Base-by-base conservation (phyloP, 2,329 filamentous ascomycete genomes). In the Diaporthe longicolla region DNA sequence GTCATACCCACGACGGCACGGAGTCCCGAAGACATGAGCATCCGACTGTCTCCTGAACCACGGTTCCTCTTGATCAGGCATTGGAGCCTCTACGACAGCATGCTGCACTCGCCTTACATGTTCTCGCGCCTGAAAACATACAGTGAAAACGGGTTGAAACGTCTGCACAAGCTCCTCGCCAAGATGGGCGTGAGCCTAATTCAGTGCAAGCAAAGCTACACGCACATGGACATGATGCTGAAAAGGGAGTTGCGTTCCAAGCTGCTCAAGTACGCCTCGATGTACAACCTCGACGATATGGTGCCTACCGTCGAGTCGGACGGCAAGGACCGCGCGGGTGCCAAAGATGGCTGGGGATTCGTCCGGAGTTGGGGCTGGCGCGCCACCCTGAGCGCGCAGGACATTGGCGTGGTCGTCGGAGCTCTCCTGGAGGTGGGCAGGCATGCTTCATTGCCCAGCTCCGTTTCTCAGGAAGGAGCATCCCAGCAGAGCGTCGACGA, bases 351-450 rank as follows among this genome's bases (percentile, higher is more conserved):
- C 15, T 98, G 96, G 96, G 96, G 97, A 0, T 99, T 98, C 80
- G 96, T 98, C 24, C 90, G 95, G 74, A 97, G 95, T 81, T 99
- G 97, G 97, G 97, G 97, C 15, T 99, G 95, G 95, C 93, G 95
- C 81, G 96, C 95, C 0, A 98, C 96, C 66, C 87, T 98, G 35
- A 97, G 94, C 76, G 97, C 97, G 8, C 94, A 96, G 65, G 97
- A 99, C 81, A 95, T 98, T 0, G 95, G 94, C n/a, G 94, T 98
- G 21, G 92, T 98, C 40, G 90, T 98, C 26, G 95, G 95, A 70
- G 95, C 96, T 21, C 93, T 99, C 63, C 89, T 99, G 1, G 97
- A 99, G 84, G 95, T 98, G 37, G 96, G 97, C 37, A 94, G 89
- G 80, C 86, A 87, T 70, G 82, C 81, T 24, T 80, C 85, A 0